A percentile compares a stretch with the other conserved stretches of the same genome.
Conservation (phyloP, 768 basidiomycete genomes). For the Galerina sulciceps region DNA sequence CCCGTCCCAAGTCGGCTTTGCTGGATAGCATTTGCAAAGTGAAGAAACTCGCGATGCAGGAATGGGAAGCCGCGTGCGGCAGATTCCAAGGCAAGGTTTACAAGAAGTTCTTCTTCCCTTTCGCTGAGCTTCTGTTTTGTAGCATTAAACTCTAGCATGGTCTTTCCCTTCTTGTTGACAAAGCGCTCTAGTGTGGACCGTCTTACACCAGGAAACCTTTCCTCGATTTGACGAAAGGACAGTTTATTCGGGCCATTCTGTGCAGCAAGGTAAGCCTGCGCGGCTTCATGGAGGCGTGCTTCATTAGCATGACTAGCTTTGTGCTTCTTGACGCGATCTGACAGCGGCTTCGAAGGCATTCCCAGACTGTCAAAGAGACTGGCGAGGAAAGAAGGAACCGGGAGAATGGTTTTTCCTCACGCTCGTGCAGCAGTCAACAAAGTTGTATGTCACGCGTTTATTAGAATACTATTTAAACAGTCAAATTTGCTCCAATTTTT, state of each 20-base stretch:
- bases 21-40: background rate
- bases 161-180: background rate
- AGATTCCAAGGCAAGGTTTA: background rate
- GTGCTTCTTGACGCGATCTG: background rate
- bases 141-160: conserved; percentile 5
- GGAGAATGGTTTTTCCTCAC: background rate
- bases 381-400: background rate
- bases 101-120: conserved; percentile 1
- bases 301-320: background rate
- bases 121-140: conserved; percentile 12
- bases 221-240: background rate
- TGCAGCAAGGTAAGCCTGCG: background rate
- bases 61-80: background rate
- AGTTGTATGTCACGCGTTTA: conserved; percentile 1
- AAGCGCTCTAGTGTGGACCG: background rate
- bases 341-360: background rate
- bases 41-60: background rate
- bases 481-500: background rate
- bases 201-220: background rate
- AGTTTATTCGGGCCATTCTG: background rate
- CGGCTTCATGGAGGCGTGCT: background rate
- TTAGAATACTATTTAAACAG: background rate
- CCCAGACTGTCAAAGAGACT: background rate
- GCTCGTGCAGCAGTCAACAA: background rate
- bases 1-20: background rate